These are phyloP conservation scores for Darksidea phi DNA, from an alignment of 495 filamentous ascomycete species.

Conservation along the genomic window DNA sequence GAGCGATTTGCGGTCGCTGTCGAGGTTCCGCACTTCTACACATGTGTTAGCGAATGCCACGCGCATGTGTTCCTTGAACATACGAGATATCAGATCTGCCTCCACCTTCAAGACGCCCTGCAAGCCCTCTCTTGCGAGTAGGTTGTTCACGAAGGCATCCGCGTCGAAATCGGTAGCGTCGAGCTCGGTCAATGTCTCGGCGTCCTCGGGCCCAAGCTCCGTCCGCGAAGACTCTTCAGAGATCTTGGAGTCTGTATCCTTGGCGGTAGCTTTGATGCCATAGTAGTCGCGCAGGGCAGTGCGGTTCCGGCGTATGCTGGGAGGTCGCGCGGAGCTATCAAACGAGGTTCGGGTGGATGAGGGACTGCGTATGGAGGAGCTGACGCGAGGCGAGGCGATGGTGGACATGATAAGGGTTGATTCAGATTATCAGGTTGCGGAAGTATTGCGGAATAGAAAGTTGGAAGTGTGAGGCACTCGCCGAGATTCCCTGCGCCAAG, in stretches of 20 bases:
- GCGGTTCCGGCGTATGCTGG: slow-evolving; percentile 61
- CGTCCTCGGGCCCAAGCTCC: slow-evolving; percentile 33
- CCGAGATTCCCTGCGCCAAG: too few relatives aligned
- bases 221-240: slow-evolving; percentile 28
- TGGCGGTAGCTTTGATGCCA: slow-evolving; percentile 63
- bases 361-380: slow-evolving; percentile 67
- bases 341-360: slow-evolving; percentile 74
- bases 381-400: slow-evolving; percentile 45
- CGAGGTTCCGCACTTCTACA: slow-evolving; percentile 79
- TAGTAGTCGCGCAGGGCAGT: slow-evolving; percentile 93
- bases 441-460: background rate
- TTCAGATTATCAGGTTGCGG: background rate
- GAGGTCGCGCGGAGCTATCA: slow-evolving; percentile 53
- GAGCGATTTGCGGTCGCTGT: slow-evolving; percentile 92
- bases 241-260: slow-evolving; percentile 25
- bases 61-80: background rate
- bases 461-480: background rate
- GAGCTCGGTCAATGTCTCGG: slow-evolving; percentile 50
- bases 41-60: background rate
- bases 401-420: slow-evolving; percentile 62
- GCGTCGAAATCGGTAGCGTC: slow-evolving; percentile 59
- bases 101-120: slow-evolving; percentile 64
- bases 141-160: slow-evolving; percentile 58
- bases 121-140: slow-evolving; percentile 64
- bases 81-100: slow-evolving; percentile 57